These are phyloP conservation scores for Takakia lepidozioides DNA, from an alignment of 225 moss, liverwort and hornwort genomes.

Conservation along the genomic window DNA sequence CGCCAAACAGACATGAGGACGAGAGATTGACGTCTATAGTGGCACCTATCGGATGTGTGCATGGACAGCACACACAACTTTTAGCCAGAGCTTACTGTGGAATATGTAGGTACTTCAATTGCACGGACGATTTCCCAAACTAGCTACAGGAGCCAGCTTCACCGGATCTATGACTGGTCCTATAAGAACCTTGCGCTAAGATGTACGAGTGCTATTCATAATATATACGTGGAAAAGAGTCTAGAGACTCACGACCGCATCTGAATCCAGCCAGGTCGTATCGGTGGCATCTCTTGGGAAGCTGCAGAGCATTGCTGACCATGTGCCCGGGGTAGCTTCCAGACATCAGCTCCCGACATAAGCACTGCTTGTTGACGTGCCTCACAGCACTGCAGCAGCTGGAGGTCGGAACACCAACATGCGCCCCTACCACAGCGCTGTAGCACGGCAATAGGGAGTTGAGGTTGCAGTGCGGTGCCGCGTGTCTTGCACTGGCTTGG, in stretches of 20 bases:
- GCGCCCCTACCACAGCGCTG: conserved; percentile 17
- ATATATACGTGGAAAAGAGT: too few species aligned
- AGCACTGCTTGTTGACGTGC: conserved; percentile 13
- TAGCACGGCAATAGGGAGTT: conserved; percentile 16
- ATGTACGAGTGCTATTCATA: too few species aligned
- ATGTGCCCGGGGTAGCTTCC: conserved; percentile 13
- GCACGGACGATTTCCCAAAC: too few species aligned
- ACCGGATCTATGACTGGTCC: too few species aligned
- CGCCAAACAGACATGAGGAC: too few species aligned
- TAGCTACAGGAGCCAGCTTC: too few species aligned
- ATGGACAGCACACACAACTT: too few species aligned
- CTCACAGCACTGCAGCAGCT: conserved; percentile 21
- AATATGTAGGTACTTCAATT: too few species aligned
- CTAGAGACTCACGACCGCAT: conserved; percentile 33
- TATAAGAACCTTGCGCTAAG: too few species aligned
- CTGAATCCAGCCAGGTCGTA: conserved; percentile 21
- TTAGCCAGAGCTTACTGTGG: too few species aligned
- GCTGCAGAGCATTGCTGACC: conserved; percentile 33
- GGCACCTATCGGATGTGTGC: too few species aligned
- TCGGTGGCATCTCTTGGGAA: conserved; percentile 37
- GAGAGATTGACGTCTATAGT: too few species aligned
- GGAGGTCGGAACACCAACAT: conserved; percentile 8
- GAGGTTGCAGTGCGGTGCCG: conserved; percentile 14
- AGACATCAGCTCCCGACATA: conserved; percentile 21
- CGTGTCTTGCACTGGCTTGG: neutral